Base-by-base conservation (phyloP, 768 basidiomycete genomes). In the Mycena pura region DNA sequence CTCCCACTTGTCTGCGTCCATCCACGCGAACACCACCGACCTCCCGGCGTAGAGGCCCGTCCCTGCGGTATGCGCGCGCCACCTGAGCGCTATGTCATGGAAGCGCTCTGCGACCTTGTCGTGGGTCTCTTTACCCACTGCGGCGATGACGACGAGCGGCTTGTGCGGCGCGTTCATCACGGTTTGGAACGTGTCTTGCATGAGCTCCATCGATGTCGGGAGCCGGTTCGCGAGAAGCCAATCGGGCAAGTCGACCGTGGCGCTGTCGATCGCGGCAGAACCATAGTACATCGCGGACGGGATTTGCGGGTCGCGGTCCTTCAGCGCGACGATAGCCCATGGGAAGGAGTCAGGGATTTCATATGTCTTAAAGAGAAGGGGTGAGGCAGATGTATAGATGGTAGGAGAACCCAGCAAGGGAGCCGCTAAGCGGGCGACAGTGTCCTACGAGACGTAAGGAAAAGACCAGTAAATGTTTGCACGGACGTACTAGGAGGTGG, bases 1-100 rank as follows among this genome's bases (percentile, higher is more conserved):
- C 24, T 75, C 81, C 95, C 96, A 98, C 73, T 82, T 84, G 24
- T 86, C 87, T 2, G 80, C 84, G 69, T 99, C 93, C 86, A 97
- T 95, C 89, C 90, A 95, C 9, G 89, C 83, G 74, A 95, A 97
- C 47, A 95, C 84, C 0, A 96, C 89, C 40, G 86, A 83, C 32
- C 82, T 75, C 40, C 76, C 78, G 31, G 80, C 78, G 36, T 73
- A 74, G 51, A 77, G 67, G 1, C 79, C 78, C 47, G 68, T 79
- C 5, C 80, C 80, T 3, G 69, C 72, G 0, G 80, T 80, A 69
- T 73, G 72, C 34, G 76, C 48, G 60, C 83, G 82, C 93, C 88
- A 95, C 66, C 79, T 84, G 67, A 75, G 78, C 1, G 82, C 87
- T 6, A 89, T 77, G 62, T 84, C 82, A 25, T 68, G 76, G 14